Evolutionary conservation across 192 early-diverging fungal genomes (phyloP).

Genomic region (Borealophlyctis nickersoniae): DNA sequence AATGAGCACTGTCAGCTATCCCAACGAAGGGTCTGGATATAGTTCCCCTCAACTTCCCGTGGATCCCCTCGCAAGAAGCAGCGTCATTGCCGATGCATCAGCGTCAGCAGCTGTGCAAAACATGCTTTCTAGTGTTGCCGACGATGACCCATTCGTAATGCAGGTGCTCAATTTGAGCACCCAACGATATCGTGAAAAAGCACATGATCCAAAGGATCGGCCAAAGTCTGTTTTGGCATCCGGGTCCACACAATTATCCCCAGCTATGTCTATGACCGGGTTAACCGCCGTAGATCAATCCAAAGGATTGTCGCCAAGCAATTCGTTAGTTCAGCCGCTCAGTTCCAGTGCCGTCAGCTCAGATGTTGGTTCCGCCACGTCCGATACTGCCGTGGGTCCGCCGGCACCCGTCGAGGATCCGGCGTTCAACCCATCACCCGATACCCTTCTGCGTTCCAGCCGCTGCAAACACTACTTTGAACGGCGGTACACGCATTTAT

Average conservation of each 20-base stretch:
- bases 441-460: constrained; percentile 16
- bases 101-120: background rate
- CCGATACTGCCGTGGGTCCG: background rate
- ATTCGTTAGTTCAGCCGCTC: background rate
- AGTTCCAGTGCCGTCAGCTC: background rate
- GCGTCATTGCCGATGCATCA: no score
- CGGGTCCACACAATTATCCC: background rate
- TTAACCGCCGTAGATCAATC: no score
- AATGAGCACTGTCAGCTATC: no score
- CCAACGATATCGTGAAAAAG: constrained; percentile 23
- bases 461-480: constrained; percentile 33
- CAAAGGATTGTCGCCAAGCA: background rate
- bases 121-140: constrained; percentile 3
- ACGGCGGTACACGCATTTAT: constrained; percentile 12
- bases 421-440: constrained; percentile 2
- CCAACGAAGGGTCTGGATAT: no score
- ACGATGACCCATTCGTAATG: constrained; percentile 15
- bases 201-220: background rate
- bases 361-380: background rate
- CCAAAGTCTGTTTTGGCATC: background rate
- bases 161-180: constrained; percentile 16
- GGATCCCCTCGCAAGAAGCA: no score
- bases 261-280: no score
- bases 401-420: background rate
- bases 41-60: no score